Base-by-base conservation (phyloP, 345 rosid species). In the Erodium maritimum region DNA sequence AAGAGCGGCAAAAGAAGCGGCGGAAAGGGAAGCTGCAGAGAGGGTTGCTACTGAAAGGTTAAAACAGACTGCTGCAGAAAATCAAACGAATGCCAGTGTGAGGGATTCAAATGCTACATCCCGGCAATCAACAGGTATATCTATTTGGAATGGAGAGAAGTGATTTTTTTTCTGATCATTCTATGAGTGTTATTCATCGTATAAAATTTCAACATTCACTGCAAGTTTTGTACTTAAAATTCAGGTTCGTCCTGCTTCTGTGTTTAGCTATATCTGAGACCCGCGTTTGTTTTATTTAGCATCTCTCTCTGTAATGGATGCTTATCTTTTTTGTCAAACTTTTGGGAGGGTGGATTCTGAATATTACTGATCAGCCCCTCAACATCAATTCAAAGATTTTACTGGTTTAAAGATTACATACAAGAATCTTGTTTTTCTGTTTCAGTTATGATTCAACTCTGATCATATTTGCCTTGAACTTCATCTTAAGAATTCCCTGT, bases 1-100 rank as follows among this genome's bases (percentile, higher is more conserved):
- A 67, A 82, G 71, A 71, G 85, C 81, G 52, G 83, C 82, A 61
- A 68, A 82, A 75, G 87, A 78, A 78, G 68, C 66, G 37, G 85
- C 76, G 19, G 80, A 79, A 60, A 84, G 61, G 71, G 81, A 84
- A 69, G 78, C 71, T 50, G 88, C 80, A 21, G 83, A 80, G 54
- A 86, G 60, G 69, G 80, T 84, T 65, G 81, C 69, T 61, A 73
- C 80, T 60, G 78, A 77, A 65, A 61, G 63, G 33, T 53, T 68
- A 46, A 67, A 77, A 69, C 60, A 21, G 19, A 61, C 77, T 64
- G 57, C 69, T 19, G 42, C 21, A 50, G 73, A 58, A 55, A 71
- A 80, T 51, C 71, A 62, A 66, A 59, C 42, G 53, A 73, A 57
- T 65, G 63, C 61, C 59, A 52, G 56, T 52, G 58, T 69, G 58